Percentiles rank a stretch among this genome's conserved stretches.
These are phyloP conservation scores for Lichina pygmaea DNA, from an alignment of 495 filamentous ascomycete genomes.

Conservation along the genomic window DNA sequence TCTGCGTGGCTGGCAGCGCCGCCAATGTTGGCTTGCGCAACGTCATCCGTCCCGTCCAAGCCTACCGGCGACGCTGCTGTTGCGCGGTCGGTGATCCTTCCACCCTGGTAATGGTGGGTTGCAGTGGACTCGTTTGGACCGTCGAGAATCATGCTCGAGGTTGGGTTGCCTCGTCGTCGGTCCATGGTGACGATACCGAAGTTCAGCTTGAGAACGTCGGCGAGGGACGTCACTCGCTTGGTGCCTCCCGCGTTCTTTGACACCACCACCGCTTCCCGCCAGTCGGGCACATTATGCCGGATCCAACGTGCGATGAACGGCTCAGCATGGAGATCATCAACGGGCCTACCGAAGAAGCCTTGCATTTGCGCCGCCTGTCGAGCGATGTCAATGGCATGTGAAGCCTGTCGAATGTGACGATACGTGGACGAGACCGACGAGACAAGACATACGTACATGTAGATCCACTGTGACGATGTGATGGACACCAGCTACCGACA, in stretches of 20 bases:
- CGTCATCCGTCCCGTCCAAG: background rate
- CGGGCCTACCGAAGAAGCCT: constrained; percentile 93
- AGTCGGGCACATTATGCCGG: constrained; percentile 55
- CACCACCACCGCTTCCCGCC: constrained; percentile 81
- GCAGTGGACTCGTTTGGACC: background rate
- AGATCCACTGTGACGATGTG: constrained; percentile 95
- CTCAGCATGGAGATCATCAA: constrained; percentile 92
- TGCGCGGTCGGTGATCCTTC: background rate
- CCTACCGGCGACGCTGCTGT: background rate
- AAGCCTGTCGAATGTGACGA: background rate
- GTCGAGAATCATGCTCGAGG: constrained; percentile 27
- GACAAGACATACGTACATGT: constrained; percentile 26
- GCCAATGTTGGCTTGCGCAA: background rate
- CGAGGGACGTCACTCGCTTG: constrained; percentile 87
- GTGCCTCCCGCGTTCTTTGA: constrained; percentile 96
- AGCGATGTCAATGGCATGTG: background rate
- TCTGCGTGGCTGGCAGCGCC: background rate
- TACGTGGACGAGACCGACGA: background rate
- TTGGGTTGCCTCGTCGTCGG: constrained; percentile 30
- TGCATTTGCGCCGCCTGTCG: constrained; percentile 72
- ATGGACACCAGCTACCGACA: constrained; percentile 78
- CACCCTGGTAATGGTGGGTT: constrained; percentile 1
- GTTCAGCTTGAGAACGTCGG: constrained; percentile 87
- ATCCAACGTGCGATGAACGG: constrained; percentile 94
- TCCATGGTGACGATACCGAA: constrained; percentile 95